phyloP scores from a whole-genome alignment of 2,329 filamentous ascomycete species.

The Cladosporium sp. region DNA sequence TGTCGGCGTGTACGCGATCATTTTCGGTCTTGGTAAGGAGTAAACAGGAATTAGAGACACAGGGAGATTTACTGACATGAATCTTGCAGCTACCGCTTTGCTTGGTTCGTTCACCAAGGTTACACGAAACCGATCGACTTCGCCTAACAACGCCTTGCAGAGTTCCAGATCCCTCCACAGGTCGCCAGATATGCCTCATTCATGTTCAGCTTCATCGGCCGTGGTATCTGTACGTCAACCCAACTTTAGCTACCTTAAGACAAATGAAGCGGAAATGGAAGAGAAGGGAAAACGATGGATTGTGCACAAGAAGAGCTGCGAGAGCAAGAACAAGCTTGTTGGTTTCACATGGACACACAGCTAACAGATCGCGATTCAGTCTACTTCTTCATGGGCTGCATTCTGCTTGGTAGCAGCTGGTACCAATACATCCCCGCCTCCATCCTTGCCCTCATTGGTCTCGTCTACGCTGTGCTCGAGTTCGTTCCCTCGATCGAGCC shows the following conservation, averaged over 20 bases:
- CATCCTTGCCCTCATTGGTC: conserved; percentile 71
- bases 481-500: conserved; percentile 51
- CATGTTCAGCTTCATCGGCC: conserved; percentile 94
- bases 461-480: conserved; percentile 62
- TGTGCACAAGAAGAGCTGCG: not conserved
- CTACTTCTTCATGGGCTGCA: conserved; percentile 90
- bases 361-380: conserved; percentile 52
- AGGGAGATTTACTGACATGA: not conserved
- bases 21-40: conserved; percentile 79
- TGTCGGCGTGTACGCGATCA: conserved; percentile 78
- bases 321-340: not conserved
- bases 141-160: conserved; percentile 36
- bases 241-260: not conserved
- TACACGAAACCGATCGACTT: not conserved
- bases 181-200: conserved; percentile 92
- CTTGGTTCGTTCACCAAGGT: conserved; percentile 35
- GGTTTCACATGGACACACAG: not conserved
- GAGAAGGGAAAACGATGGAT: not conserved
- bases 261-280: not conserved
- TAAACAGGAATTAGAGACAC: not conserved
- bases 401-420: conserved; percentile 66
- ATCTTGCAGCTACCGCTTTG: conserved; percentile 54
- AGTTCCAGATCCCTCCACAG: conserved; percentile 94
- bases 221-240: conserved; percentile 73
- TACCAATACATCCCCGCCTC: conserved; percentile 72